These are phyloP conservation scores for Umbelopsis sp. DNA, from an alignment of 371 early-diverging fungal species.

Conservation along the genomic window DNA sequence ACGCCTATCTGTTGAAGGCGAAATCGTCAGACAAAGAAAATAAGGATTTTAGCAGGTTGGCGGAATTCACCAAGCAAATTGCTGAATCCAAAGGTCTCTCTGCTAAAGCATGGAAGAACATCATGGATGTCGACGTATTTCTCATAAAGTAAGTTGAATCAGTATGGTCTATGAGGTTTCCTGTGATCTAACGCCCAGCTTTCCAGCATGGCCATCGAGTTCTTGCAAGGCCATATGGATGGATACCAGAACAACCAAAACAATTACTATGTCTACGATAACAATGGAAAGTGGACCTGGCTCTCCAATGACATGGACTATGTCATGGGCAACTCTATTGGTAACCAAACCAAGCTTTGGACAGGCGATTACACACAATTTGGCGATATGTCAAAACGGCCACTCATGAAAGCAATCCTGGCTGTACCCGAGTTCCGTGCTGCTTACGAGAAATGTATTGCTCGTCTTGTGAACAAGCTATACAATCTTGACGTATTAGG, in stretches of 20 bases:
- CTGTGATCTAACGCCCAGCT: background rate
- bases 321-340: slow-evolving; percentile 36
- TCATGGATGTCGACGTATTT: slow-evolving; percentile 38
- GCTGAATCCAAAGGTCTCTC: slow-evolving; percentile 3
- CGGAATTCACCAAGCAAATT: slow-evolving; percentile 36
- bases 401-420: slow-evolving; percentile 33
- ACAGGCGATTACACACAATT: slow-evolving; percentile 34
- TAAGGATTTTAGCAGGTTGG: slow-evolving; percentile 23
- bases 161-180: background rate
- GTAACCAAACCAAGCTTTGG: slow-evolving; percentile 25
- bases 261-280: slow-evolving; percentile 42
- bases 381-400: slow-evolving; percentile 25
- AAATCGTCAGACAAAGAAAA: slow-evolving; percentile 21
- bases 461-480: slow-evolving; percentile 11
- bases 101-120: slow-evolving; percentile 28
- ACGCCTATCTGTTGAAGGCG: slow-evolving; percentile 29
- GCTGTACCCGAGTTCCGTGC: slow-evolving; percentile 25
- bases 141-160: slow-evolving; percentile 31
- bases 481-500: slow-evolving; percentile 22
- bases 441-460: slow-evolving; percentile 23
- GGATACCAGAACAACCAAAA: slow-evolving; percentile 40
- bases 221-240: slow-evolving; percentile 36
- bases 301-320: slow-evolving; percentile 42
- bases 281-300: slow-evolving; percentile 25
- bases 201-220: slow-evolving; percentile 42